A percentile compares a stretch with the other conserved stretches of the same genome.
These are phyloP conservation scores for Penicillium griseofulvum DNA, from an alignment of 2,329 filamentous ascomycete species.

Conservation along the genomic window DNA sequence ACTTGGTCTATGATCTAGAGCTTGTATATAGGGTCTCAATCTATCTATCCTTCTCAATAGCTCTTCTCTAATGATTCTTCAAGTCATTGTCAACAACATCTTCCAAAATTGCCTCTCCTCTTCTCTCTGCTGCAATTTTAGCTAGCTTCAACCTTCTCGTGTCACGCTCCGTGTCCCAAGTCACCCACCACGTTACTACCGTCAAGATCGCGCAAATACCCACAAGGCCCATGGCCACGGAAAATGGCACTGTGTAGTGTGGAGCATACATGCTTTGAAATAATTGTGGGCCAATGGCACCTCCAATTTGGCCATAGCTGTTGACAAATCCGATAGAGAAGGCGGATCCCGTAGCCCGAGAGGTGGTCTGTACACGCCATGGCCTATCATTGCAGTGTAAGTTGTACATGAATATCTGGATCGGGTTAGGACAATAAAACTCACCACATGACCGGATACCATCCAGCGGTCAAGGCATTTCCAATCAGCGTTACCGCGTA, in stretches of 20 bases:
- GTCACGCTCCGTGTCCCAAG: constrained; percentile 44
- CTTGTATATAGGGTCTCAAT: background rate
- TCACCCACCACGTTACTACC: constrained; percentile 48
- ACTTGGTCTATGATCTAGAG: background rate
- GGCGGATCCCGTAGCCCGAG: constrained; percentile 49
- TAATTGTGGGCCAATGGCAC: constrained; percentile 49
- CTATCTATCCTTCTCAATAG: background rate
- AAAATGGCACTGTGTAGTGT: constrained; percentile 47
- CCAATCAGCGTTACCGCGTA: constrained; percentile 50
- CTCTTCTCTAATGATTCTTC: constrained; percentile 13
- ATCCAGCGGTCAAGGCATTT: constrained; percentile 43
- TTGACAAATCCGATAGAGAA: constrained; percentile 54
- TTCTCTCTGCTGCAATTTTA: constrained; percentile 42
- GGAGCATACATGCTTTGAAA: constrained; percentile 48
- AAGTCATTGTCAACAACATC: constrained; percentile 45
- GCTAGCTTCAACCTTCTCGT: constrained; percentile 47
- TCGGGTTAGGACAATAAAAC: background rate
- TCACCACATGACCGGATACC: constrained; percentile 51
- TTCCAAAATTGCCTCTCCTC: constrained; percentile 44
- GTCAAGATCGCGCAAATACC: constrained; percentile 45
- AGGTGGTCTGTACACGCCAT: constrained; percentile 51
- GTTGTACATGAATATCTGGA: background rate
- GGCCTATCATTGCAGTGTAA: constrained; percentile 30
- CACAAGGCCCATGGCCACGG: constrained; percentile 46
- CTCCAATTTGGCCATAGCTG: constrained; percentile 52